Percentiles rank a stretch among this genome's conserved stretches.
Conservation (phyloP, 306 rosid species). For the Crotalaria pallida region DNA sequence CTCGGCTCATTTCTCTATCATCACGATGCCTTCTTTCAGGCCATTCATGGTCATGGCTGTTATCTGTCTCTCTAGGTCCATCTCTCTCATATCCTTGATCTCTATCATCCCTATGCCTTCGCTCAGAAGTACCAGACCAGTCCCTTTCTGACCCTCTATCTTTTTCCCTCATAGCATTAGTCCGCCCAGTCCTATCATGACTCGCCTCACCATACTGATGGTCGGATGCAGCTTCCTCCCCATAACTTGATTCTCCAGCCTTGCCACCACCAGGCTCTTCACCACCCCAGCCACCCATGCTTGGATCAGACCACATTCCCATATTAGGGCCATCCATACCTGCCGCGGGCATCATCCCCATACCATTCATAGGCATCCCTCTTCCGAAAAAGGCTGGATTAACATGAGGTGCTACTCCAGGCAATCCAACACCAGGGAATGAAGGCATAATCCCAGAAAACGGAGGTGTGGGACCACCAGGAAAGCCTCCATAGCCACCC, state of each 20-base stretch:
- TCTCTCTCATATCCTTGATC: constrained; percentile 81
- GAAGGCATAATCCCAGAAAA: constrained; percentile 80
- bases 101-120: constrained; percentile 82
- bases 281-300: constrained; percentile 90
- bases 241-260: constrained; percentile 91
- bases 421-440: constrained; percentile 80
- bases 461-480: constrained; percentile 78
- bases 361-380: constrained; percentile 92
- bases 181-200: constrained; percentile 87
- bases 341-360: constrained; percentile 93
- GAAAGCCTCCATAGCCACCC: constrained; percentile 91
- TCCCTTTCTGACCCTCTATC: constrained; percentile 94
- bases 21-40: constrained; percentile 78
- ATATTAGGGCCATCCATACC: constrained; percentile 89
- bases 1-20: constrained; percentile 48
- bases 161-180: constrained; percentile 73
- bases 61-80: constrained; percentile 71
- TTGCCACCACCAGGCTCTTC: constrained; percentile 88
- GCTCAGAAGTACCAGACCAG: constrained; percentile 90
- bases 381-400: constrained; percentile 97
- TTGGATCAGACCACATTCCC: constrained; percentile 99
- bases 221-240: constrained; percentile 95
- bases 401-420: constrained; percentile 96
- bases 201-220: constrained; percentile 85
- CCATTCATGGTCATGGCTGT: constrained; percentile 63